Base-by-base conservation (phyloP, 208 protist species). In the Herpetomonas samuelpessoai region DNA sequence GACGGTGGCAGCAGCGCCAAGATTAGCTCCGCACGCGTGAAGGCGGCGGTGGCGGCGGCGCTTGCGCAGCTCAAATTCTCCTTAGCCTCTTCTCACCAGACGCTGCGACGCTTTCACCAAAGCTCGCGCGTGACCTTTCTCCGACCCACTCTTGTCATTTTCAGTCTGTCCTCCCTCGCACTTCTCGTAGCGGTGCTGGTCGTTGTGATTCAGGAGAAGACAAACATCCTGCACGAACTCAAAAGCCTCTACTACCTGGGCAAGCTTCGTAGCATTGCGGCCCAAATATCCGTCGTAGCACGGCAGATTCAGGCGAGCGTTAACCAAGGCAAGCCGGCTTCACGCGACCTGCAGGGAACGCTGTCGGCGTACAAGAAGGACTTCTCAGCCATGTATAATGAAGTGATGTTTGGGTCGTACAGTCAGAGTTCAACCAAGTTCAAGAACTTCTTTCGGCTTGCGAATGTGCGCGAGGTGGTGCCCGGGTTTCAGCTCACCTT, bases 11-110 rank as follows among this genome's bases (percentile, higher is more conserved):
- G 65, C 30, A 54, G 55, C 30, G 64, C 39, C 16, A 41, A 41
- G 35, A 41, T 16, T 18, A 7, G 35, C 10, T 41, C 35, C 10
- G 18, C 64, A 25, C 6, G 27, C 21, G 53, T 57, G 53, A 25
- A 70, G 38, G 45, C 44, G 26, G 22, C 56, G 9, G 9, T 70
- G 4, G 29, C 25, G 9, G 60, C 60, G 7, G 18, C 60, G 10
- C 44, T 58, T 21, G 28, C 49, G 31, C 46, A 65, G 60, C 60
- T 65, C 16, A 29, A 65, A 30, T 27, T 55, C 28, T 55, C 60
- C 46, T 31, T 57, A 9, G 49, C 50, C 25, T 19, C 16, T 18
- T 44, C 50, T 9, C n/a, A 9, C 24, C 6, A 39, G 9, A 19
- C 25, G 29, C n/a, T 46, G 28, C 16, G 28, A 25, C 44, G 18